Percentiles rank a stretch among this genome's conserved stretches.
Conservation (phyloP, 139 green algal genomes). For the Trebouxia sp. region DNA sequence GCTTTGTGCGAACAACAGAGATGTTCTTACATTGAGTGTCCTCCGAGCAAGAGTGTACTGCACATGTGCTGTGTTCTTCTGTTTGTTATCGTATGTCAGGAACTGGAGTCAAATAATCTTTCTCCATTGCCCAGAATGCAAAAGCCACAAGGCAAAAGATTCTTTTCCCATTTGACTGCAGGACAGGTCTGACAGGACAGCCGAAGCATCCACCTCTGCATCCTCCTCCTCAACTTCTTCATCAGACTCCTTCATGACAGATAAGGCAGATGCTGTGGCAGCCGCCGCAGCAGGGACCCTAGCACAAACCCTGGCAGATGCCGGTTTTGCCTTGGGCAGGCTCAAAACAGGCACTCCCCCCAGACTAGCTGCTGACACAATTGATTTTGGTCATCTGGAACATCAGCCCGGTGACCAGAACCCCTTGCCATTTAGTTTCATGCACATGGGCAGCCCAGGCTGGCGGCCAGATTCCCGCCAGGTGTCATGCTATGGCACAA, state of each 20-base stretch:
- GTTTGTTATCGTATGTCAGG: no score
- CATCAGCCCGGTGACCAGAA: conserved; percentile 45
- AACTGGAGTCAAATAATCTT: no score
- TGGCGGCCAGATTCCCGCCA: conserved; percentile 26
- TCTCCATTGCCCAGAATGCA: no score
- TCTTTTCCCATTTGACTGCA: background rate
- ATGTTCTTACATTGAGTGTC: no score
- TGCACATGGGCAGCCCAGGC: conserved; percentile 31
- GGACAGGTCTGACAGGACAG: conserved; percentile 17
- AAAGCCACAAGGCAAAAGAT: no score
- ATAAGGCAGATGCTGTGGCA: conserved; percentile 17
- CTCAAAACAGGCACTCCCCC: conserved; percentile 68
- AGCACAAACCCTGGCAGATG: conserved; percentile 40
- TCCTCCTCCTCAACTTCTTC: no score
- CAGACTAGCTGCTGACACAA: conserved; percentile 47
- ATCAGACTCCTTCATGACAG: background rate
- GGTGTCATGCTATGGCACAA: conserved; percentile 46
- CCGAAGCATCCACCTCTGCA: conserved; percentile 24
- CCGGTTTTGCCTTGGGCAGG: conserved; percentile 46
- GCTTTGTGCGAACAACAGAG: no score
- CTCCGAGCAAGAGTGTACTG: no score
- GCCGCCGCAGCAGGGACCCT: conserved; percentile 27
- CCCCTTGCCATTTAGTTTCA: conserved; percentile 57
- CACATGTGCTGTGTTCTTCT: no score
- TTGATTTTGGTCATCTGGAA: conserved; percentile 51